Evolutionary conservation across 163 green algal species (phyloP).

Genomic region (Smithsoniella earleae): DNA sequence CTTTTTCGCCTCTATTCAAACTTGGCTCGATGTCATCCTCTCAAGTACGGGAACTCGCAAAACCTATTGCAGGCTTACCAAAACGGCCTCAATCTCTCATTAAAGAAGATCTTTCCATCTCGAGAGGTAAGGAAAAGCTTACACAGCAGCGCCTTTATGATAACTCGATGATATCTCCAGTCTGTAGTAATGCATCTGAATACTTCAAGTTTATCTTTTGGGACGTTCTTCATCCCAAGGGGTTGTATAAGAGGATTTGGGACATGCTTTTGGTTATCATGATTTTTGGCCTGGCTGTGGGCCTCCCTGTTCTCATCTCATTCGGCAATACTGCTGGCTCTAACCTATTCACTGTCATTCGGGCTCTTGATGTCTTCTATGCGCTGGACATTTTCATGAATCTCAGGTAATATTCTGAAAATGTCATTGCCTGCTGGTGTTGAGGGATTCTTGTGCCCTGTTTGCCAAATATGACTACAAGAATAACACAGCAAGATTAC

Average conservation of each 20-base stretch:
- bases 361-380: neutral
- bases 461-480: too few species aligned
- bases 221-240: neutral
- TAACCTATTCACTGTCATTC: neutral
- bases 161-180: neutral
- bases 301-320: neutral
- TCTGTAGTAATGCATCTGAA: neutral
- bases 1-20: too few species aligned
- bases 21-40: too few species aligned
- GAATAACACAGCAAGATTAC: too few species aligned
- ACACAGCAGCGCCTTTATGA: neutral
- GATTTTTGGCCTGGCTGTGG: neutral
- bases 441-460: too few species aligned
- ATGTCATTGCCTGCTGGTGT: too few species aligned
- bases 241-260: neutral
- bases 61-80: too few species aligned
- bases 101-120: too few species aligned
- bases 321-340: neutral
- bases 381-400: neutral
- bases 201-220: neutral
- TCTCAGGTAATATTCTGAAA: too few species aligned
- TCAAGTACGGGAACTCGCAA: too few species aligned
- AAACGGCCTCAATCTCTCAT: too few species aligned
- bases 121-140: too few species aligned
- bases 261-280: neutral